Conservation (phyloP, 805 yeast species). For the Ogataea nitratoaversa region DNA sequence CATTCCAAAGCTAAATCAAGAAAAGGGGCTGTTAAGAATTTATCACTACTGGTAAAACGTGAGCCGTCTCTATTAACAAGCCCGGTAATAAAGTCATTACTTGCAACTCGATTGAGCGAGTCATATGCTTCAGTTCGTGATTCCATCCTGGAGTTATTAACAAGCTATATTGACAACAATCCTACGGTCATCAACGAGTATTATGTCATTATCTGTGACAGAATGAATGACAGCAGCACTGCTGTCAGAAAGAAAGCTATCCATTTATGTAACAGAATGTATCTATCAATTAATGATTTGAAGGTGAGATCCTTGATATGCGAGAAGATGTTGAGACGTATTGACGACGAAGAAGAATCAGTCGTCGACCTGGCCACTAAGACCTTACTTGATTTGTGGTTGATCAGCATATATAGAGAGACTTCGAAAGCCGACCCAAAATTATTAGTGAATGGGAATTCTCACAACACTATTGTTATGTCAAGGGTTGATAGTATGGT, state of each 20-base stretch:
- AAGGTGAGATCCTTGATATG: constrained; percentile 39
- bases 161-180: constrained; percentile 39
- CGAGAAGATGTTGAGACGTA: constrained; percentile 47
- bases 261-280: constrained; percentile 46
- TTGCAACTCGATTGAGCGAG: constrained; percentile 51
- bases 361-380: constrained; percentile 40
- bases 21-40: constrained; percentile 61
- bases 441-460: background rate
- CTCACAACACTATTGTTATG: constrained; percentile 5
- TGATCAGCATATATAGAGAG: constrained; percentile 14
- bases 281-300: constrained; percentile 29
- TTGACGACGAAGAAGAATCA: constrained; percentile 69
- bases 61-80: constrained; percentile 49
- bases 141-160: constrained; percentile 67
- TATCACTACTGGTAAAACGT: constrained; percentile 50
- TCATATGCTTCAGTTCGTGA: constrained; percentile 70
- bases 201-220: constrained; percentile 44
- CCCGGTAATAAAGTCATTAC: constrained; percentile 47
- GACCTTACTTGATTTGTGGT: constrained; percentile 37
- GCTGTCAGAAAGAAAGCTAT: constrained; percentile 63
- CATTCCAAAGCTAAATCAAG: constrained; percentile 49
- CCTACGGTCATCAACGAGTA: constrained; percentile 46
- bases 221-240: constrained; percentile 55
- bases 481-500: constrained; percentile 33
- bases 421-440: background rate